A percentile compares a stretch with the other conserved stretches of the same genome.
phyloP scores from a whole-genome alignment of 768 basidiomycete genomes.

The Tephrocybe sp. region DNA sequence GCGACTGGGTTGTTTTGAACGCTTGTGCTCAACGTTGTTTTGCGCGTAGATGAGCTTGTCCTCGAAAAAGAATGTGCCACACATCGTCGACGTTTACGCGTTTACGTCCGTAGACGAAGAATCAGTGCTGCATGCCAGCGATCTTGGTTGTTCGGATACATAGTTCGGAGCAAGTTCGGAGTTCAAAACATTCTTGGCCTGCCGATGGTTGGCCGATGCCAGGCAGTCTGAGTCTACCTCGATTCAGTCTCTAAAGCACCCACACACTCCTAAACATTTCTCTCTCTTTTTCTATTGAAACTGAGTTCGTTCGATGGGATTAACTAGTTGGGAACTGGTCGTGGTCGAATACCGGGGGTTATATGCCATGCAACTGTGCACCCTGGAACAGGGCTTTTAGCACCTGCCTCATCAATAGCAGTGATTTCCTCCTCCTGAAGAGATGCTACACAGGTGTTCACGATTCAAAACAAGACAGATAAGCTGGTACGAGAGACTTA shows the following conservation, averaged over 20 bases:
- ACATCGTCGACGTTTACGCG: background rate
- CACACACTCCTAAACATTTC: too few relatives aligned
- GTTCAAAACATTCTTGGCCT: too few relatives aligned
- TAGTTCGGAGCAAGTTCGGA: too few relatives aligned
- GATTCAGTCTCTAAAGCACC: too few relatives aligned
- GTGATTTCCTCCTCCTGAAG: constrained; percentile 57
- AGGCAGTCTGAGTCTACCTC: too few relatives aligned
- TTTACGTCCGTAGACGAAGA: too few relatives aligned
- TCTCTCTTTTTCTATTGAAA: too few relatives aligned
- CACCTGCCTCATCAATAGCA: constrained; percentile 63
- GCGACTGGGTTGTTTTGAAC: background rate
- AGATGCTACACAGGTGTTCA: constrained; percentile 31
- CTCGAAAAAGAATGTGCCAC: background rate
- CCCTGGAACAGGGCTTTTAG: constrained; percentile 36
- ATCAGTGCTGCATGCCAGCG: too few relatives aligned
- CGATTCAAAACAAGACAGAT: background rate
- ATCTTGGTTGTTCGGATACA: too few relatives aligned
- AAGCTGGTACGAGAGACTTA: constrained; percentile 14
- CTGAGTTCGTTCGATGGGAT: background rate
- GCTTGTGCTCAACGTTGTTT: background rate
- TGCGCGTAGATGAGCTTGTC: background rate
- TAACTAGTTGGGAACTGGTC: background rate
- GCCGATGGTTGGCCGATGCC: too few relatives aligned
- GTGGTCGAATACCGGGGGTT: background rate
- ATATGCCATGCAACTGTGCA: background rate